Evolutionary conservation across 805 yeast genomes (phyloP).

Genomic region (Monosporozyma solicola): DNA sequence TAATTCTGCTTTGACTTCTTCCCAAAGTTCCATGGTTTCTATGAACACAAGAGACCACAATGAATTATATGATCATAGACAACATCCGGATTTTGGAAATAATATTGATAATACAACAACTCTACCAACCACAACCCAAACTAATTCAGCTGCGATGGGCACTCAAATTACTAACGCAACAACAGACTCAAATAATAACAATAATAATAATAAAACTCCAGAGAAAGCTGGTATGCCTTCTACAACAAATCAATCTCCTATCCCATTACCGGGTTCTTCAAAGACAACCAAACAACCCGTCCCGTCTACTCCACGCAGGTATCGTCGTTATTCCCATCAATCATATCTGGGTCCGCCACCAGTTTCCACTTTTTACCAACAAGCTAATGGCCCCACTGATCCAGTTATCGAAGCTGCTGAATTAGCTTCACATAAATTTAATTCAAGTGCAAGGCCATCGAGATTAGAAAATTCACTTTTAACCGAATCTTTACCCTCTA

Average conservation of each 20-base stretch:
- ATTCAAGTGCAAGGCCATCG: conserved; percentile 13
- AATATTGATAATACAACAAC: conserved; percentile 7
- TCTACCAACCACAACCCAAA: not conserved
- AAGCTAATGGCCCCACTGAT: not conserved
- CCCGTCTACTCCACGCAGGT: not conserved
- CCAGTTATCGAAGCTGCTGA: conserved; percentile 22
- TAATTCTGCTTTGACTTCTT: conserved; percentile 19
- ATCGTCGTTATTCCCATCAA: conserved; percentile 2
- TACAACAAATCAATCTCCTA: not conserved
- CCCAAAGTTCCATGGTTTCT: conserved; percentile 27
- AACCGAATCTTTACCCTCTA: conserved; percentile 1
- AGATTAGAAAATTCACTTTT: conserved; percentile 5
- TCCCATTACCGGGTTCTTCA: not conserved
- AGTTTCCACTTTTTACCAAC: not conserved
- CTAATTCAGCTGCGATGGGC: not conserved
- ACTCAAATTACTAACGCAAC: not conserved
- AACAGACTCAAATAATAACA: not conserved
- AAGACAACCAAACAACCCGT: not conserved
- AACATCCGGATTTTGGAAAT: conserved; percentile 36
- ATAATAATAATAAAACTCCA: not conserved
- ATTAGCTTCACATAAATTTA: conserved; percentile 1
- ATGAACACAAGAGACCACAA: conserved; percentile 33
- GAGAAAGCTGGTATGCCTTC: not conserved
- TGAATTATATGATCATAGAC: conserved; percentile 41
- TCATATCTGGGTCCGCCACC: not conserved